Base-by-base conservation (phyloP, 73 alveolate species). In the Paramecium biaurelia region DNA sequence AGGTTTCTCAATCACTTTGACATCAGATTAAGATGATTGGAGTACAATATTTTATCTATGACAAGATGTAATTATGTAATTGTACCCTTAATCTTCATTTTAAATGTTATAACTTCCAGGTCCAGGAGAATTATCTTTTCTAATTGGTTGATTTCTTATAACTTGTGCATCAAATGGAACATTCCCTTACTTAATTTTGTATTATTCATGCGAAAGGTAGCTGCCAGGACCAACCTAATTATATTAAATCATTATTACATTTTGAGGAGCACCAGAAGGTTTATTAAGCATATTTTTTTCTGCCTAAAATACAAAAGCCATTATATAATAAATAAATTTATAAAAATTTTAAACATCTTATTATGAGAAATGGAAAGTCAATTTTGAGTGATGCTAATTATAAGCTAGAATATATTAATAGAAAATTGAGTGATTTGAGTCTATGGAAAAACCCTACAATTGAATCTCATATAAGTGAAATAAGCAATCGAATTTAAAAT, bases 181-280 rank as follows among this genome's bases (percentile, higher is more conserved):
- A 34, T 21, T 41, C 18, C 38, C 67, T 18, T 1, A 41, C 28
- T 41, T 74, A 4, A 37, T 23, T 2, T 74, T 41, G 2, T 12
- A 18, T 74, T 41, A 34, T 35, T 41, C 45, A 7, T 74, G 67
- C 3, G 59, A 35, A 34, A n/a, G 37, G 32, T 74, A 74, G 23
- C 67, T 41, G 9, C 87, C 87, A 74, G 87, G 87, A 10, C 87
- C 87, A 21, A 26, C 45, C 84, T 63, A 26, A 15, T 18, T 18
- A 7, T 12, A 26, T 26, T 63, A 9, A 4, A 26, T 26, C 21
- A 8, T 9, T 26, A 1, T 63, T 74, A 74, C 68, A 74, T 74
- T 74, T 28, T 42, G 87, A 37, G 87, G 68, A 10, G 14, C 67
- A 6, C 42, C 68, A 0, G 21, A 21, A 4, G 38, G 63, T 7